phyloP scores from a whole-genome alignment of 805 yeast species.

The Yamadazyma kitorensis region DNA sequence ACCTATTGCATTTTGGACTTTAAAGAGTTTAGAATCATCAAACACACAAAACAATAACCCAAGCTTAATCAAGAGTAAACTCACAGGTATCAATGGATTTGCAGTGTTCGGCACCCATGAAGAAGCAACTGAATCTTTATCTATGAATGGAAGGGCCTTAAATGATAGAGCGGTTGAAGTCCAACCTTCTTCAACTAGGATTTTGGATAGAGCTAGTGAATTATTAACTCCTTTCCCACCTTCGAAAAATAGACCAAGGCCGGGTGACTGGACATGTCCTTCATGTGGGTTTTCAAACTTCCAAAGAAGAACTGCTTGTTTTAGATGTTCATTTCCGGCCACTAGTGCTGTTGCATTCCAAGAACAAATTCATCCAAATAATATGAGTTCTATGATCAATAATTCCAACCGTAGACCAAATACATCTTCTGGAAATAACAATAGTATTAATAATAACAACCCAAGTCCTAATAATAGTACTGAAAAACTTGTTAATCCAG shows the following conservation, averaged over 20 bases:
- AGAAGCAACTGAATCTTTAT: conserved; percentile 75
- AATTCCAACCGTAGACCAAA: conserved; percentile 12
- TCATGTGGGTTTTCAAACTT: conserved; percentile 93
- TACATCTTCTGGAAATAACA: conserved; percentile 6
- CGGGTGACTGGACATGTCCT: conserved; percentile 98
- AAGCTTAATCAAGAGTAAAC: conserved; percentile 36
- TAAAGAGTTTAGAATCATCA: conserved; percentile 49
- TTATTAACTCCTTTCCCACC: conserved; percentile 82
- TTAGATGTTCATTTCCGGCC: conserved; percentile 88
- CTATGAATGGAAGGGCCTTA: conserved; percentile 73
- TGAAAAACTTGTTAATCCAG: conserved; percentile 16
- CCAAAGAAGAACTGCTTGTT: conserved; percentile 91
- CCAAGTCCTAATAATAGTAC: conserved; percentile 8
- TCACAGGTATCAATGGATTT: conserved; percentile 61
- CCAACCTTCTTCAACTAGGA: conserved; percentile 77
- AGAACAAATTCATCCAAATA: conserved; percentile 48
- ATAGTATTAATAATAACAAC: conserved; percentile 3
- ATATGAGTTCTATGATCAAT: conserved; percentile 1
- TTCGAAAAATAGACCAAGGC: conserved; percentile 83
- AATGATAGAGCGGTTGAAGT: conserved; percentile 78
- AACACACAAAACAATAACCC: conserved; percentile 2
- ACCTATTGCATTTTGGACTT: conserved; percentile 87
- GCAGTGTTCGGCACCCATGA: conserved; percentile 83
- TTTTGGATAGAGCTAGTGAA: conserved; percentile 79
- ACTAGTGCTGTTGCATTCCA: conserved; percentile 68